Evolutionary conservation across 768 basidiomycete species (phyloP), one percentile per base, ranked within the genome.

Genomic region (Tulasnella sp.): DNA sequence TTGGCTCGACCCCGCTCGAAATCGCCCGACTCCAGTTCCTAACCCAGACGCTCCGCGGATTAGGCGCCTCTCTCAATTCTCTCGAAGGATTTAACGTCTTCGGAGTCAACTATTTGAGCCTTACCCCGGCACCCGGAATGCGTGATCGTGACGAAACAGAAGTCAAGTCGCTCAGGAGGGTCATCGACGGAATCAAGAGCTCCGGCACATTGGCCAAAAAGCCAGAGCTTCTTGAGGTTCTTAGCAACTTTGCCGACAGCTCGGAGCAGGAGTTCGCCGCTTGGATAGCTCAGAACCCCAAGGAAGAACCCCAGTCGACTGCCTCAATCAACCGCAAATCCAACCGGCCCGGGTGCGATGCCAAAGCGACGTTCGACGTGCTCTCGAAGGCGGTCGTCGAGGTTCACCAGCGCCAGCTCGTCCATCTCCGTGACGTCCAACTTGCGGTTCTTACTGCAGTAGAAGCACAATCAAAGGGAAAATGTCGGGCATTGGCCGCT

Each of bases 221-320:
- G 40, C 12, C 34, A 19, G 6, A 37, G 40, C 1, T 54, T 8
- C 19, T 31, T 3, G 45, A 52, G 8, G 52, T 45, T 8, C 72
- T 52, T 38, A 25, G 25, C 29, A 42, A 11, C 7, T 25, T 73
- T 15, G 19, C 14, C 83, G 1, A 72, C 84, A 0, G 89, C 90
- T 80, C 90, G 89, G 89, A 89, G 90, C 80, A 40, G 31, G 85
- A 86, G 75, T 84, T 84, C 19, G 39, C 36, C 12, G 71, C 22
- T 22, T 72, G 64, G 64, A 12, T 25, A 15, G 6, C 17, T 52
- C 49, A n/a, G 64, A 71, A 71, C 39, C 42, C 42, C 42, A 42
- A 42, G 42, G 39, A 34, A 12, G 34, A 71, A 7, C 7, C 37
- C 29, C 9, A 71, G 29, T 31, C 70, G 11, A 12, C 8, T 34